These are phyloP conservation scores for Arctium lappa DNA, from an alignment of 129 eudicot species.

Conservation along the genomic window DNA sequence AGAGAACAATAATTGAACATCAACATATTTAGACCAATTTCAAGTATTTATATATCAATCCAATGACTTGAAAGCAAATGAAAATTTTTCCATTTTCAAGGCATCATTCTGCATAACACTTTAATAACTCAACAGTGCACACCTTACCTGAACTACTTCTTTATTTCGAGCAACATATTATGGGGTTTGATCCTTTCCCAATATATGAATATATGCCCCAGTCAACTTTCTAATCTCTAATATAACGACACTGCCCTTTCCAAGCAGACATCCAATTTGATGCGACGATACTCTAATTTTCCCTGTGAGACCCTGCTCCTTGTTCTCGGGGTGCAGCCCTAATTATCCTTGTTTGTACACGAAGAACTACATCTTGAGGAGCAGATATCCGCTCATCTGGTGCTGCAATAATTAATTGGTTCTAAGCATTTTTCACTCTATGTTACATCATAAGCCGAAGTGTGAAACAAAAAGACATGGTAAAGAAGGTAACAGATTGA, in stretches of 20 bases:
- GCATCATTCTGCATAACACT: not conserved
- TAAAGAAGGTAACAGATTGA: not conserved
- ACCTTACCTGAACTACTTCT: slow-evolving; percentile 84
- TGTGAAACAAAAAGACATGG: not conserved
- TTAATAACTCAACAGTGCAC: not conserved
- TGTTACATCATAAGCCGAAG: not conserved
- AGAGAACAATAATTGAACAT: too few species aligned
- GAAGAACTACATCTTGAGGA: slow-evolving; percentile 87
- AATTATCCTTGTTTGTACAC: slow-evolving; percentile 76
- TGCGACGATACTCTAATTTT: slow-evolving; percentile 73
- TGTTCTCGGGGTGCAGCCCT: slow-evolving; percentile 80
- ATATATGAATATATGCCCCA: slow-evolving; percentile 81
- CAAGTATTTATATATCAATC: not conserved
- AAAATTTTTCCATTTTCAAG: not conserved
- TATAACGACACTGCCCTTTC: slow-evolving; percentile 87
- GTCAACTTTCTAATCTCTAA: slow-evolving; percentile 87
- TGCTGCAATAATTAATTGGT: slow-evolving; percentile 39
- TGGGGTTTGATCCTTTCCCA: slow-evolving; percentile 84
- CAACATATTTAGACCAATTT: too few species aligned
- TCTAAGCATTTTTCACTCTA: not conserved
- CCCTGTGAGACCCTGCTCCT: slow-evolving; percentile 37
- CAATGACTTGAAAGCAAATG: not conserved
- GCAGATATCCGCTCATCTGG: slow-evolving; percentile 85
- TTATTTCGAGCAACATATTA: slow-evolving; percentile 71
- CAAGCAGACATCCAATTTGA: slow-evolving; percentile 96